Percentiles rank a stretch among this genome's conserved stretches.
Evolutionary conservation across 306 rosid species (phyloP).

Genomic region (Lathyrus aphaca): DNA sequence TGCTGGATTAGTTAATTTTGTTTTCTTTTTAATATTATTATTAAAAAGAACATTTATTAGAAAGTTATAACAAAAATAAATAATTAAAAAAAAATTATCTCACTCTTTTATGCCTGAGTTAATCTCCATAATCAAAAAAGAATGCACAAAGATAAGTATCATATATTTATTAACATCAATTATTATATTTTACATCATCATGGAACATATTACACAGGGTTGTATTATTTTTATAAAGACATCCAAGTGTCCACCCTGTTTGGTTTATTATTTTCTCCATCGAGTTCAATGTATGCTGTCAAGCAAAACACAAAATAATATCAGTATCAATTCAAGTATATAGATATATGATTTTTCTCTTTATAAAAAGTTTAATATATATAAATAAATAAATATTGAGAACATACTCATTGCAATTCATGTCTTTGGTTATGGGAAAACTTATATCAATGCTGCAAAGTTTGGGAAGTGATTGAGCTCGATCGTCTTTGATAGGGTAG

Average conservation of each 20-base stretch:
- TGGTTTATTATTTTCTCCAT: neutral
- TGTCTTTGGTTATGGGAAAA: slow-evolving; percentile 24
- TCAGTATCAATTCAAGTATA: neutral
- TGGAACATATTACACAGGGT: neutral
- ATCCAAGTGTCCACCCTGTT: neutral
- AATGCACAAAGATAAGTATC: neutral
- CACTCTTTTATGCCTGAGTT: no score
- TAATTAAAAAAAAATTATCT: no score
- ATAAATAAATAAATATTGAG: neutral
- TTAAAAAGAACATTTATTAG: no score
- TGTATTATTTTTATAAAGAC: neutral
- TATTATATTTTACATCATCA: neutral
- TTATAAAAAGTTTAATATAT: no score
- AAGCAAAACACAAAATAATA: neutral
- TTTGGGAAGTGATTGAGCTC: slow-evolving; percentile 31
- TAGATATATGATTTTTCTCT: no score
- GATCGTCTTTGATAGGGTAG: neutral
- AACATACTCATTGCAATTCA: slow-evolving; percentile 36
- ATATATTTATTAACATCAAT: neutral
- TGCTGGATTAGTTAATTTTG: no score
- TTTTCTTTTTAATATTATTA: no score
- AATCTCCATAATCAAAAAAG: no score
- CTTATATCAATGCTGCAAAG: neutral
- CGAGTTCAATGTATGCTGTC: neutral
- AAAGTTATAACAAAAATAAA: no score